These are phyloP conservation scores for Cucurbita ficifolia DNA, from an alignment of 306 rosid species.

Conservation along the genomic window DNA sequence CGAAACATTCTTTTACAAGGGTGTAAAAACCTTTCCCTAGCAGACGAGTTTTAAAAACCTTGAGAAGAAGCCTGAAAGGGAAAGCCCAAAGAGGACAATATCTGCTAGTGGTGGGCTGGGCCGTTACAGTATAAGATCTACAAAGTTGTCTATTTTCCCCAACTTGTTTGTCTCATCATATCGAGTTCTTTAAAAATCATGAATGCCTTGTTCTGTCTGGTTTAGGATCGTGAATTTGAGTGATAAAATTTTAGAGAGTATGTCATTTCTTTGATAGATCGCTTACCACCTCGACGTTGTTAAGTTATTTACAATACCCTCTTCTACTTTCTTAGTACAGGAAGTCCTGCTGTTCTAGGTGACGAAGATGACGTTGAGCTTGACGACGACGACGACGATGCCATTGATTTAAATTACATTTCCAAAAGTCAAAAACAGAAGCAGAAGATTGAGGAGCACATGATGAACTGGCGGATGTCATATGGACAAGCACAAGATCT, in stretches of 20 bases:
- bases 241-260: neutral
- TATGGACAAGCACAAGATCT: conserved; percentile 55
- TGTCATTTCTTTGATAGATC: neutral
- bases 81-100: no score
- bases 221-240: neutral
- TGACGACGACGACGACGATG: conserved; percentile 27
- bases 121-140: no score
- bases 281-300: neutral
- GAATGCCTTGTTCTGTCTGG: neutral
- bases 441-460: conserved; percentile 77
- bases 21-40: no score
- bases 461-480: conserved; percentile 79
- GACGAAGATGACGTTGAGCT: conserved; percentile 48
- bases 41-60: no score
- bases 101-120: no score
- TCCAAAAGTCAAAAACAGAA: conserved; percentile 66
- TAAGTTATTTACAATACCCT: neutral
- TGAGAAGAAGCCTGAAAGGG: no score
- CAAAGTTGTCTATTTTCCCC: neutral
- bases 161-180: neutral
- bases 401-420: conserved; percentile 50
- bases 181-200: neutral
- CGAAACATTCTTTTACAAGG: no score
- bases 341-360: conserved; percentile 82
- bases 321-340: conserved; percentile 15